These are phyloP conservation scores for Hypoxylon sp. DNA, from an alignment of 2,329 filamentous ascomycete genomes.

Conservation along the genomic window DNA sequence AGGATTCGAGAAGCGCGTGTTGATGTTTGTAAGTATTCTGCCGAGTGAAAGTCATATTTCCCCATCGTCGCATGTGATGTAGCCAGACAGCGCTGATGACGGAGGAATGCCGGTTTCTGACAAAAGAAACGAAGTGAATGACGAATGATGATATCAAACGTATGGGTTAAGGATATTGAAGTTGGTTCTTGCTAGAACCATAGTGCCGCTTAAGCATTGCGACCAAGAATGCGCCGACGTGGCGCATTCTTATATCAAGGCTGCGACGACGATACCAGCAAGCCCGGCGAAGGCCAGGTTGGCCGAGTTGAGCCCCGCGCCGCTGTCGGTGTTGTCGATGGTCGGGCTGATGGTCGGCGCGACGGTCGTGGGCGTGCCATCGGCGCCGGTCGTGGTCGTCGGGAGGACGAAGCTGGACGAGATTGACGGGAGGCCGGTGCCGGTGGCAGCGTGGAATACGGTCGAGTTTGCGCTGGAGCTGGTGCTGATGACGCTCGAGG, in stretches of 20 bases:
- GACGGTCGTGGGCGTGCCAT: constrained; percentile 35
- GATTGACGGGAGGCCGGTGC: constrained; percentile 41
- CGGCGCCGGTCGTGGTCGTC: constrained; percentile 43
- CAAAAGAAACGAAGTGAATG: constrained; percentile 45
- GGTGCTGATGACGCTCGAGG: constrained; percentile 39
- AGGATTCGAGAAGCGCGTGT: constrained; percentile 18
- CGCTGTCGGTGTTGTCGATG: constrained; percentile 52
- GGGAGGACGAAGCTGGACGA: constrained; percentile 40
- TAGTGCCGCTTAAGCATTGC: constrained; percentile 13
- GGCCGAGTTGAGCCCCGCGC: constrained; percentile 54
- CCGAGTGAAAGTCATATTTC: constrained; percentile 39
- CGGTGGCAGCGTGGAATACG: constrained; percentile 43
- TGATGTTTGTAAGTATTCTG: constrained; percentile 35
- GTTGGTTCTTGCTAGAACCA: not conserved
- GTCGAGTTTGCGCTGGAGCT: constrained; percentile 48
- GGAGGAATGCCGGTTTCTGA: constrained; percentile 43
- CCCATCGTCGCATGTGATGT: constrained; percentile 44
- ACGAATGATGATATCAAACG: constrained; percentile 39
- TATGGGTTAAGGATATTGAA: constrained; percentile 16
- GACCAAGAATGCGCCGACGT: constrained; percentile 17
- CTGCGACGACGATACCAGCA: constrained; percentile 58
- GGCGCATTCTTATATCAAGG: constrained; percentile 56
- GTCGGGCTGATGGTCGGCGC: constrained; percentile 46
- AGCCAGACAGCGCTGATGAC: constrained; percentile 40
- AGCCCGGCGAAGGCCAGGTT: constrained; percentile 58